Percentiles rank a stretch among this genome's conserved stretches.
Evolutionary conservation across 805 yeast species (phyloP).

Genomic region (Starmerella powellii): DNA sequence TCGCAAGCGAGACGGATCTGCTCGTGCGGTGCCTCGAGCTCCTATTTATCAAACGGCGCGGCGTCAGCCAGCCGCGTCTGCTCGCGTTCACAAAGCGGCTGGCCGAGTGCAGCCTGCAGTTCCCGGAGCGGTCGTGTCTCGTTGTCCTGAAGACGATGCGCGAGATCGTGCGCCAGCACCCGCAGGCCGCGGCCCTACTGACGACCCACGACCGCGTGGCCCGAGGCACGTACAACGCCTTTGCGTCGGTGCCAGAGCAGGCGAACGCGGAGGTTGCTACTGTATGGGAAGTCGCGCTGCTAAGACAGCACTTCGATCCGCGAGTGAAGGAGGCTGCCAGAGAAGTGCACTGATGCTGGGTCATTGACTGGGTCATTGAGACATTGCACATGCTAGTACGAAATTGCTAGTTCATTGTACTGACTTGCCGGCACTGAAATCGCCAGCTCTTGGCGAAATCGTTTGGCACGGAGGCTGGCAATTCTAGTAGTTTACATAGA

Average conservation of each 20-base stretch:
- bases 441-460: too few species aligned
- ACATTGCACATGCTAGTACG: background rate
- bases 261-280: slow-evolving; percentile 81
- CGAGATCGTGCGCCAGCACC: slow-evolving; percentile 57
- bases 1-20: slow-evolving; percentile 80
- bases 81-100: slow-evolving; percentile 71
- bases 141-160: slow-evolving; percentile 70
- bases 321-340: slow-evolving; percentile 54
- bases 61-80: slow-evolving; percentile 28
- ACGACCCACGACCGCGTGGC: slow-evolving; percentile 79
- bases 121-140: slow-evolving; percentile 79
- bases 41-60: slow-evolving; percentile 41
- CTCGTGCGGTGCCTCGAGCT: slow-evolving; percentile 65
- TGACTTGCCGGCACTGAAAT: too few species aligned
- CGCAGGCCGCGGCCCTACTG: slow-evolving; percentile 61
- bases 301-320: slow-evolving; percentile 77
- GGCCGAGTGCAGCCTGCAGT: slow-evolving; percentile 51
- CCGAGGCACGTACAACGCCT: slow-evolving; percentile 64
- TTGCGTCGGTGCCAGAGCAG: slow-evolving; percentile 54
- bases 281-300: slow-evolving; percentile 72
- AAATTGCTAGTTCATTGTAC: too few species aligned
- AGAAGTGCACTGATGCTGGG: slow-evolving; percentile 2
- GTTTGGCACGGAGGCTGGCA: too few species aligned
- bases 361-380: background rate
- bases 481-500: too few species aligned